Base-by-base conservation (phyloP, 1,139 yeast genomes). In the Geotrichum citri-aurantii region DNA sequence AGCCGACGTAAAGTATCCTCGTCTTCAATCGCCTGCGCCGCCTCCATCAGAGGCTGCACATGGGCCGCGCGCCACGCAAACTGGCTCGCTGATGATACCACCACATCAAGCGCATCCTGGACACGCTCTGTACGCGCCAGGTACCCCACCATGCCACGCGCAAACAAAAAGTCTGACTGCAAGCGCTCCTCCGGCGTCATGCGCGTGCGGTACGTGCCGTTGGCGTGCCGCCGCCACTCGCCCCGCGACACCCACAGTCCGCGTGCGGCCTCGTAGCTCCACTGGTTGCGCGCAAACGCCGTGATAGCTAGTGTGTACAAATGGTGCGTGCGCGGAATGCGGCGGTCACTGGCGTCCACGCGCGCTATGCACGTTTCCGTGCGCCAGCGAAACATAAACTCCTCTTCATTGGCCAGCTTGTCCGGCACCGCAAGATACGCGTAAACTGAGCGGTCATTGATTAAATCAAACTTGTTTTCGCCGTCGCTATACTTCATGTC, bases 221-320 rank as follows among this genome's bases (percentile, higher is more conserved):
- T 64, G 0, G 61, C 53, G 0, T 88, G 78, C 61, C 83, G 83
- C 54, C 97, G 77, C 73, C 79, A 89, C 48, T 71, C 64, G 1
- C 97, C 97, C 67, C 97, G 79, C 68, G 88, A 95, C 1, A 74
- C 71, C 96, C 97, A 89, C 1, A 87, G 77, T 44, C 73, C 71
- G 59, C 83, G 83, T 2, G 92, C 91, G 68, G 86, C 80, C 0
- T 75, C 76, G 54, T 79, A 73, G 61, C 52, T 24, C 61, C 84
- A 78, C 29, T 76, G 75, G 66, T 81, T 80, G 54, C 76, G 76
- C 4, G 81, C 80, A 2, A 91, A 88, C 0, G 91, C 90, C 54
- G 81, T 79, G 65, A 91, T 74, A 4, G 88, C 84, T 21, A 86
- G 76, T 44, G 79, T 79, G 67, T 88, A 90, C 6, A 85, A 71